Conservation (phyloP, 202 grass and related monocot species). For the Carex arenaria region DNA sequence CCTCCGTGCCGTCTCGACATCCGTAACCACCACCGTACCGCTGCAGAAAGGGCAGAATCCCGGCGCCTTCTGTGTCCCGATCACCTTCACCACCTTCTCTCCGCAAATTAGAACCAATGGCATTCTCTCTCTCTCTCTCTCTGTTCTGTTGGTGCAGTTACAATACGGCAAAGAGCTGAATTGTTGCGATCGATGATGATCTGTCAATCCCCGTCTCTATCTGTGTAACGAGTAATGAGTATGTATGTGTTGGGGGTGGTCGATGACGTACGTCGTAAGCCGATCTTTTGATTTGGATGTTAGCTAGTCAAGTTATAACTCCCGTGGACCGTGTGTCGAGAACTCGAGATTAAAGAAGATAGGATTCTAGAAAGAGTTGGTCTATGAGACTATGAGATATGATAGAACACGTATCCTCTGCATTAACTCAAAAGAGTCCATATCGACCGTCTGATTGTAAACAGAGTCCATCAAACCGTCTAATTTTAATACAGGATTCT, state of each 20-base stretch:
- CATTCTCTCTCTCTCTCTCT: neutral
- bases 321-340: too few species aligned
- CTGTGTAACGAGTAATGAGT: neutral
- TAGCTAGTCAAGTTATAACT: neutral
- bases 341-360: neutral
- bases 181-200: too few species aligned
- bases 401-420: too few species aligned
- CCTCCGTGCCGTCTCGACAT: constrained; percentile 52
- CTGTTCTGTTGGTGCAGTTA: neutral
- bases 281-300: neutral
- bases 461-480: too few species aligned
- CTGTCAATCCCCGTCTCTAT: neutral
- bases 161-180: too few species aligned
- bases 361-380: neutral
- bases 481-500: too few species aligned
- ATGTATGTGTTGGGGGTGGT: neutral
- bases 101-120: constrained; percentile 39
- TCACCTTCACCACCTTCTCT: constrained; percentile 56
- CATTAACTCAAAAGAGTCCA: too few species aligned
- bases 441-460: too few species aligned
- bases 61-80: constrained; percentile 59
- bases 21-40: constrained; percentile 53
- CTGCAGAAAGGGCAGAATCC: constrained; percentile 73
- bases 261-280: neutral
- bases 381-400: neutral